Evolutionary conservation across 2,329 filamentous ascomycete genomes (phyloP), one percentile per base, ranked within the genome.

Genomic region (Fusarium kyushuense): DNA sequence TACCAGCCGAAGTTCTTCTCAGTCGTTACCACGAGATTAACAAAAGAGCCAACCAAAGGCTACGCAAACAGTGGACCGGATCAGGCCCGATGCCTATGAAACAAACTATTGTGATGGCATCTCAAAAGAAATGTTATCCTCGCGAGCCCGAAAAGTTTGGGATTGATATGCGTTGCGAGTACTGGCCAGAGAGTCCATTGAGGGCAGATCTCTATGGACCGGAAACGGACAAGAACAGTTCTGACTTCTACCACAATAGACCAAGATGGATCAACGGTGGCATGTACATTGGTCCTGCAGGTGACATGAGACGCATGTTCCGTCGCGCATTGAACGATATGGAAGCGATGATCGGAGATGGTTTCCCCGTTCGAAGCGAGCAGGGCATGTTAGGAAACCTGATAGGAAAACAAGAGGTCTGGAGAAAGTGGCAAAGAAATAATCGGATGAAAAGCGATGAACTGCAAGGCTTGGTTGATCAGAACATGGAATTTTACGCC

Each of bases 1-100:
- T 63, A 6, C 60, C 60, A 1, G 13, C 27, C 1, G 51, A 63
- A 5, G 32, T 63, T 4, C 29, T 63, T 6, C 58, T 63, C 14
- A 57, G 51, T 13, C 60, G 60, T 3, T 63, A 63, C 12, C 60
- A 63, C 9, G 58, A 57, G 3, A 51, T 63, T 12, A 63, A 63
- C 33, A 63, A 11, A 2, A 40, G 2, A 32, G 60, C 60, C 4
- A 63, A 63, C 2, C 43, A 57, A 19, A 63, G 17, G 25, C 3
- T 63, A 1, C 58, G 19, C 1, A 57, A 40, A 2, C 19, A 63
- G 2, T 63, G 58, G 58, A 32, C 19, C 3, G 36, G 29, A 13
- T 13, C 25, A 9, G n/a, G 21, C 2, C 58, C 49, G 1, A 35
- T 45, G 23, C 58, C 60, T 0, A 63, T 63, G 60, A 63, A 38